Percentiles rank a stretch among this genome's conserved stretches.
Evolutionary conservation across 768 basidiomycete species (phyloP).

Genomic region (Lentinula boryana): DNA sequence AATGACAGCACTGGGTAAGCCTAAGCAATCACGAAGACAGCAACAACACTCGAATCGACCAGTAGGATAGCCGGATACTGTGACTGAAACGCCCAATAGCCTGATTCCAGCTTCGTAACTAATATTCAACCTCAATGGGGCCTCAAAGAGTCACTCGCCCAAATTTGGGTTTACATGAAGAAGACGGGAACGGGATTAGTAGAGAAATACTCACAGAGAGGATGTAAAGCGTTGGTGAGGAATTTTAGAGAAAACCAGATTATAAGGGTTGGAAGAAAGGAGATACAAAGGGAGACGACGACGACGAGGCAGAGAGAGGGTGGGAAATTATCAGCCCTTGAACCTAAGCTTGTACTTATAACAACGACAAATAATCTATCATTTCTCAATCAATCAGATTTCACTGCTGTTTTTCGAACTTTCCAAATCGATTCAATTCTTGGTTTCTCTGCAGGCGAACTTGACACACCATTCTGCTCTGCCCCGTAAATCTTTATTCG

Average conservation of each 20-base stretch:
- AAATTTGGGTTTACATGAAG: not conserved
- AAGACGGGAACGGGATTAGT: not conserved
- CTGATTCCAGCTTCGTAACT: not conserved
- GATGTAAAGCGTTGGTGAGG: slow-evolving; percentile 5
- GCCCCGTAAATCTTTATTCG: too few species aligned
- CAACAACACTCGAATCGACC: not conserved
- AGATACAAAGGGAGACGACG: slow-evolving; percentile 20
- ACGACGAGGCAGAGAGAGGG: slow-evolving; percentile 6
- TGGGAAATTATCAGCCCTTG: slow-evolving; percentile 35
- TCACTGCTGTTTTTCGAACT: not conserved
- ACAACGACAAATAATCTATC: not conserved
- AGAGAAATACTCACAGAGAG: slow-evolving; percentile 20
- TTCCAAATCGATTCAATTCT: too few species aligned
- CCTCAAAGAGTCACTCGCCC: not conserved
- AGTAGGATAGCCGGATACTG: too few species aligned
- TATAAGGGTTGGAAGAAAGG: slow-evolving; percentile 19
- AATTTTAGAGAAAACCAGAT: slow-evolving; percentile 11
- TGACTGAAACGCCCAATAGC: not conserved
- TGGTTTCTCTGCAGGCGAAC: too few species aligned
- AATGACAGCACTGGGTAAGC: not conserved
- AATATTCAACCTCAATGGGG: not conserved
- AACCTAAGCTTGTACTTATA: not conserved
- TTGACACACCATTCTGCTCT: too few species aligned
- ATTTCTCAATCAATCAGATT: too few species aligned
- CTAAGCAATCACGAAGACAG: not conserved